Base-by-base conservation (phyloP, 371 early-diverging fungal species). In the Mucor plumbeus region DNA sequence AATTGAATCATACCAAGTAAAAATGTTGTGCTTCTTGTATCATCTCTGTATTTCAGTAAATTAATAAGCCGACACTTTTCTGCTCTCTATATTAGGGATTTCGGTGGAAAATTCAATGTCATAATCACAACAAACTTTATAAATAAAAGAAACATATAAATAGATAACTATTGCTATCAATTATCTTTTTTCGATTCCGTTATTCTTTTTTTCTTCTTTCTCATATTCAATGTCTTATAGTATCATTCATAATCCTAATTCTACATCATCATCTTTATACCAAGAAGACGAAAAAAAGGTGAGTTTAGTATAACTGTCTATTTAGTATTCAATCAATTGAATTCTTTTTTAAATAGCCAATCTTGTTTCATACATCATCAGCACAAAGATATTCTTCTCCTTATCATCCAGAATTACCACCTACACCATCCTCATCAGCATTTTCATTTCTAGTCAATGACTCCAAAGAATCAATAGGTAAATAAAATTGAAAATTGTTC, bases 361-460 rank as follows among this genome's bases (percentile, higher is more conserved):
- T 47, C 47, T 47, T 47, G 17, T 47, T 19, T 40, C 36, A 38
- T 50, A 17, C 50, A 10, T 48, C 35, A 11, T 35, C 48, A 17
- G n/a, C 47, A 2, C 47, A 47, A 8, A 47, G 17, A 26, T 7
- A 21, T 26, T 26, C 26, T 26, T 26, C 26, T 26, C 26, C 26
- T 6, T 47, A 38, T 43, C 47, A 7, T 7, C 33, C 63, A 67
- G 64, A 71, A 39, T 35, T 71, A 15, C 64, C 65, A 15, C 64
- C 67, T 17, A 67, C 67, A 17, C 61, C 68, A 56, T 67, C 64
- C 4, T 65, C 70, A 5, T 64, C 65, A 19, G 26, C 61, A 8
- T 55, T 62, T 8, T 63, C 67, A 14, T 47, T 67, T 11, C 33
- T 48, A 26, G 55, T 67, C 21, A 55, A 44, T 36, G 63, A 58